These are phyloP conservation scores for Penicillium tannophilum DNA, from an alignment of 495 filamentous ascomycete species.

Conservation along the genomic window DNA sequence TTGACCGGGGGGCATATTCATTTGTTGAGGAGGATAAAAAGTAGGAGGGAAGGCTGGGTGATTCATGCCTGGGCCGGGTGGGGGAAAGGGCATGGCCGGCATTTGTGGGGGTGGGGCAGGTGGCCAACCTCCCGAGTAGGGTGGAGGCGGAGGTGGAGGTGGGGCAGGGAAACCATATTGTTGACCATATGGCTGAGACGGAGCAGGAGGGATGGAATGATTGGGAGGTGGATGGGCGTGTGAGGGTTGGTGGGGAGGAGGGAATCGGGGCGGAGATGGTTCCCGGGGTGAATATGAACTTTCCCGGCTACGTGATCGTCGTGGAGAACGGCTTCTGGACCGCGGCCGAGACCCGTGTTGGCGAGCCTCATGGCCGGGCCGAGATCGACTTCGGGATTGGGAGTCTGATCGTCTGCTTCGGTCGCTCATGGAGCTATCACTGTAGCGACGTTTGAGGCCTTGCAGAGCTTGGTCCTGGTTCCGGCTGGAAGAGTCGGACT, in stretches of 20 bases:
- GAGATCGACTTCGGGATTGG: constrained; percentile 28
- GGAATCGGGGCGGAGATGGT: constrained; percentile 29
- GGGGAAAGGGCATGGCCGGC: constrained; percentile 26
- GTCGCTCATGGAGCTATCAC: constrained; percentile 46
- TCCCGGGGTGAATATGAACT: constrained; percentile 51
- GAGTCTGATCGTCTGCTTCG: constrained; percentile 29
- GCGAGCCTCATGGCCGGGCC: constrained; percentile 6
- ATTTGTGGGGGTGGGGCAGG: constrained; percentile 42
- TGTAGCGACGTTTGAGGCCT: constrained; percentile 47
- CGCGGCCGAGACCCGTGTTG: constrained; percentile 17
- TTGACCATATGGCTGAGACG: constrained; percentile 24
- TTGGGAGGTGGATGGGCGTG: constrained; percentile 26
- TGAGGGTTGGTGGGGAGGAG: constrained; percentile 33
- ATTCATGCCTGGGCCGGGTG: constrained; percentile 20
- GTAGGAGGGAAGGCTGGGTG: constrained; percentile 32
- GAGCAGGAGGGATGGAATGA: constrained; percentile 22
- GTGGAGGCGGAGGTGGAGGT: constrained; percentile 49
- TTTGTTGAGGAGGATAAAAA: constrained; percentile 21
- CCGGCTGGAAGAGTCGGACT: constrained; percentile 25
- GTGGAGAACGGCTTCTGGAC: constrained; percentile 25
- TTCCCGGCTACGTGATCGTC: constrained; percentile 42
- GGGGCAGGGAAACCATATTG: constrained; percentile 20
- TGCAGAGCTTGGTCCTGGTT: constrained; percentile 39
- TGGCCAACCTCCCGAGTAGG: constrained; percentile 56
- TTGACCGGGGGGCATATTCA: constrained; percentile 29